Conservation (phyloP, 2,329 filamentous ascomycete genomes). For the Emmonsia crescens region DNA sequence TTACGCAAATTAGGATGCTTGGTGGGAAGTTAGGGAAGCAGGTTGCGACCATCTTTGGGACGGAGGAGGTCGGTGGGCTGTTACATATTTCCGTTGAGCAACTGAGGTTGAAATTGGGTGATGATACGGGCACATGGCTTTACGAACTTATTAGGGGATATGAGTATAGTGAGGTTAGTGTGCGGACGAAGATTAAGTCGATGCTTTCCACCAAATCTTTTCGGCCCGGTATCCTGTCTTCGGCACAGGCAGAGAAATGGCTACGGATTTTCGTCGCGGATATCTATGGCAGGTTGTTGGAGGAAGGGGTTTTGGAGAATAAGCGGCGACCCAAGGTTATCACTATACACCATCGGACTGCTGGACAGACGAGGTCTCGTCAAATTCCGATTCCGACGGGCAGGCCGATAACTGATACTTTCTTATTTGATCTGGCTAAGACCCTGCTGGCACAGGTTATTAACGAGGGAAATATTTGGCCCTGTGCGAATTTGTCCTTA, state of each 20-base stretch:
- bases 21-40: slow-evolving; percentile 91
- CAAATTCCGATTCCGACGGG: slow-evolving; percentile 67
- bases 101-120: slow-evolving; percentile 65
- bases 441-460: slow-evolving; percentile 67
- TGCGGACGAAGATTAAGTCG: slow-evolving; percentile 85
- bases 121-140: slow-evolving; percentile 77
- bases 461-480: slow-evolving; percentile 71
- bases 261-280: slow-evolving; percentile 84
- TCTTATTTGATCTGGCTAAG: slow-evolving; percentile 65
- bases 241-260: slow-evolving; percentile 74
- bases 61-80: slow-evolving; percentile 67
- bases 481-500: slow-evolving; percentile 79
- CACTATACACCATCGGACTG: slow-evolving; percentile 66
- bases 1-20: slow-evolving; percentile 90
- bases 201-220: slow-evolving; percentile 98
- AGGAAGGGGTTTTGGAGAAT: slow-evolving; percentile 82
- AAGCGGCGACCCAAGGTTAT: slow-evolving; percentile 77
- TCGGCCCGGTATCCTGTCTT: slow-evolving; percentile 64
- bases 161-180: slow-evolving; percentile 79
- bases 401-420: slow-evolving; percentile 58
- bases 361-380: slow-evolving; percentile 61
- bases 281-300: slow-evolving; percentile 77
- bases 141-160: slow-evolving; percentile 76
- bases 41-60: slow-evolving; percentile 67
- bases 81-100: slow-evolving; percentile 62